phyloP scores from a whole-genome alignment of 176 grass and related monocot genomes.

The Oryza coarctata region DNA sequence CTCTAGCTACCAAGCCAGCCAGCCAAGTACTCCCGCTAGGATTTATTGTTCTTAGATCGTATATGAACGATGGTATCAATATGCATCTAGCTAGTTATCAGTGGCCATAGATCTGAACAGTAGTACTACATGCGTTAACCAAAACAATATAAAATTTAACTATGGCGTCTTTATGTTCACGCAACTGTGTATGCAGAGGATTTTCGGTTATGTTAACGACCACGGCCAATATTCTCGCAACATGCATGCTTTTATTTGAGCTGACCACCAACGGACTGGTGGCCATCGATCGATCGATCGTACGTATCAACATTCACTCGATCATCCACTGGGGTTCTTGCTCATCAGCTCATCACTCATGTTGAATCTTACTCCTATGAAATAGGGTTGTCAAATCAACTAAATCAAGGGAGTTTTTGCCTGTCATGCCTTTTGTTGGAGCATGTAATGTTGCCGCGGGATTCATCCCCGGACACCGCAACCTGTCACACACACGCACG shows the following conservation, averaged over 20 bases:
- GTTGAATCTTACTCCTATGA: too few relatives aligned
- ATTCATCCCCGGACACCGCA: too few relatives aligned
- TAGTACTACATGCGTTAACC: background rate
- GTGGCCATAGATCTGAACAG: background rate
- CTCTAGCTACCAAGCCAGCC: background rate
- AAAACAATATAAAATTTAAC: background rate
- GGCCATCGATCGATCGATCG: too few relatives aligned
- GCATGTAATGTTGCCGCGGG: too few relatives aligned
- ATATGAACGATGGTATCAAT: background rate
- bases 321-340: too few relatives aligned
- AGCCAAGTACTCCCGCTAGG: background rate
- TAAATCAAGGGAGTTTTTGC: background rate
- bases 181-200: background rate
- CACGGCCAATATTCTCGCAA: background rate
- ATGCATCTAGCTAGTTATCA: background rate
- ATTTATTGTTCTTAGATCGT: background rate
- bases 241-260: background rate
- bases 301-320: too few relatives aligned
- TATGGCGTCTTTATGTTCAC: background rate
- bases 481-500: too few relatives aligned
- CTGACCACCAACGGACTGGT: background rate
- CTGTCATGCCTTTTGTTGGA: background rate
- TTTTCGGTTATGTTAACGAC: conserved; percentile 26
- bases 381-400: background rate
- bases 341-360: too few relatives aligned